phyloP scores from a whole-genome alignment of 2,329 filamentous ascomycete species.

The Diaporthe ilicicola region DNA sequence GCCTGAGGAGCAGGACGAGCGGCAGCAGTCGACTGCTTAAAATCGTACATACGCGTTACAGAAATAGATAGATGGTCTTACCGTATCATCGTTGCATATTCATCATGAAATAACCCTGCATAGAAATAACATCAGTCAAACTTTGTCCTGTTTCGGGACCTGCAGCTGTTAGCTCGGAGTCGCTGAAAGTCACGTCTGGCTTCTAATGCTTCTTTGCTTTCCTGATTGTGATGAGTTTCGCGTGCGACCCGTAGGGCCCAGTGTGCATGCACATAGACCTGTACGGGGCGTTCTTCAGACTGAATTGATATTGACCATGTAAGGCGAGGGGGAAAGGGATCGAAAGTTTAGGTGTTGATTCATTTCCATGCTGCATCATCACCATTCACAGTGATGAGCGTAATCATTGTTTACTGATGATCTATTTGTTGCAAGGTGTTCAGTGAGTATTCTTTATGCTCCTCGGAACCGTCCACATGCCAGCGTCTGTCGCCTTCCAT shows the following conservation, averaged over 20 bases:
- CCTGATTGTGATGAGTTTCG: not conserved
- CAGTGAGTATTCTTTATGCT: not conserved
- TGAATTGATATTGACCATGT: not conserved
- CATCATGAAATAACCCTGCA: slow-evolving; percentile 23
- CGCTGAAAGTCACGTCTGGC: not conserved
- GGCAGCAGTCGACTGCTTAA: not conserved
- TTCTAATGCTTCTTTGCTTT: not conserved
- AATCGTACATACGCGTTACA: not conserved
- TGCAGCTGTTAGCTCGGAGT: not conserved
- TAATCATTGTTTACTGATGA: not conserved
- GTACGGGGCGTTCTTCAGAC: not conserved
- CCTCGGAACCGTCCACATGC: too few relatives aligned
- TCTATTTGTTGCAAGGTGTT: not conserved
- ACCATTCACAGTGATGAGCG: not conserved
- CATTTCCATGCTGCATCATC: not conserved
- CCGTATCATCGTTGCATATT: not conserved
- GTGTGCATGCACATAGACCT: not conserved
- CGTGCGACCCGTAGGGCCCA: not conserved
- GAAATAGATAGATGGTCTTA: not conserved
- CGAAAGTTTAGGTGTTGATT: not conserved
- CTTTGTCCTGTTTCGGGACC: slow-evolving; percentile 33
- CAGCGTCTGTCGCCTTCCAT: not conserved
- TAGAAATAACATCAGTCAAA: not conserved
- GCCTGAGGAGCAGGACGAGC: not conserved
- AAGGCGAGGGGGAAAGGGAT: not conserved